Percentiles rank a stretch among this genome's conserved stretches.
Conservation (phyloP, 768 basidiomycete species). For the Suillus placidus region DNA sequence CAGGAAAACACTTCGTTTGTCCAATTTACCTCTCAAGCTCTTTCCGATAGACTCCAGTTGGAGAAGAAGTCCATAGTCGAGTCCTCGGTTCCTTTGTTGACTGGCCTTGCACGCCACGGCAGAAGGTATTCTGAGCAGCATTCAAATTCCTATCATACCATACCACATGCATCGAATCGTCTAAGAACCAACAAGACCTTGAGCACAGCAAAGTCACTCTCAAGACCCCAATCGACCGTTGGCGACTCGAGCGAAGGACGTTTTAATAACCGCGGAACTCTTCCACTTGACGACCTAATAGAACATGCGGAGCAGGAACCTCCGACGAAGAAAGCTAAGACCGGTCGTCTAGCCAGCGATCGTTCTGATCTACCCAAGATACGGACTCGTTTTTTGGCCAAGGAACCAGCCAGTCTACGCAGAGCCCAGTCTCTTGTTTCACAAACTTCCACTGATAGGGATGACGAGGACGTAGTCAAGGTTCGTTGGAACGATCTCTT, state of each 20-base stretch:
- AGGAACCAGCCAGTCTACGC: constrained; percentile 42
- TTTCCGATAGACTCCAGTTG: not conserved
- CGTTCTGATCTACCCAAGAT: not conserved
- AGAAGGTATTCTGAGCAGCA: not conserved
- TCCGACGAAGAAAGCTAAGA: constrained; percentile 24
- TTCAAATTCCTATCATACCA: not conserved
- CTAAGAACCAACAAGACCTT: not conserved
- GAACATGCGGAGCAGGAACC: not conserved
- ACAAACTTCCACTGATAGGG: constrained; percentile 21
- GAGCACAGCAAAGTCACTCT: not conserved
- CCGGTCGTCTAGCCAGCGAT: constrained; percentile 11
- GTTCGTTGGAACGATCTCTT: constrained; percentile 8
- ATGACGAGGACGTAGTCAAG: constrained; percentile 16
- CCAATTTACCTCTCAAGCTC: not conserved
- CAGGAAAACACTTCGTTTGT: not conserved
- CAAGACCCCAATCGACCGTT: not conserved
- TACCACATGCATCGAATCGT: not conserved
- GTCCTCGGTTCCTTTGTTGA: not conserved
- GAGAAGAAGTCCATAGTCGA: not conserved
- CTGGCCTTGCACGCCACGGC: not conserved
- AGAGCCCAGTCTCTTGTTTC: constrained; percentile 44
- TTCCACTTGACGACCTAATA: not conserved
- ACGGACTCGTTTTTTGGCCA: constrained; percentile 26
- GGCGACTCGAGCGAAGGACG: not conserved
- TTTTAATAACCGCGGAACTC: not conserved